phyloP scores from a whole-genome alignment of 495 filamentous ascomycete species.

The Daldinia concentrica region DNA sequence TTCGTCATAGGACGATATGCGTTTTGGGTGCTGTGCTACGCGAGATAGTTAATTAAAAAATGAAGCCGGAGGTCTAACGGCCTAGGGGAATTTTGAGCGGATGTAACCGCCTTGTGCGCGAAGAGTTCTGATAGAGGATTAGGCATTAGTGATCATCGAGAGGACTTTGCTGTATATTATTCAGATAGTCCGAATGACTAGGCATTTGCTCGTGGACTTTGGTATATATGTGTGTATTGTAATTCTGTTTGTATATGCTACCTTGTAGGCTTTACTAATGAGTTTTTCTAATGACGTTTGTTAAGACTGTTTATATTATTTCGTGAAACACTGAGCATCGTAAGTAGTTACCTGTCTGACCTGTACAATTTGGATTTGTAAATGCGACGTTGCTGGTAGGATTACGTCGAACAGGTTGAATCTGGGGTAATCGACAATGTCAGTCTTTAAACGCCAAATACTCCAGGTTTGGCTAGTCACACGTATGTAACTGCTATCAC shows the following conservation, averaged over 20 bases:
- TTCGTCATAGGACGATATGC: conserved; percentile 14
- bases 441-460: conserved; percentile 8
- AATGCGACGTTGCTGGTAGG: neutral
- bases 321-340: neutral
- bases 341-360: too few relatives aligned
- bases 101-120: conserved; percentile 35
- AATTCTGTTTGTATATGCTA: neutral
- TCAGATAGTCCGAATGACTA: conserved; percentile 47
- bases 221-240: neutral
- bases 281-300: neutral
- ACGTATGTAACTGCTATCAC: conserved; percentile 2
- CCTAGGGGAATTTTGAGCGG: conserved; percentile 17
- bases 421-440: conserved; percentile 16
- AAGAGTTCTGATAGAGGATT: conserved; percentile 40
- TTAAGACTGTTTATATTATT: neutral
- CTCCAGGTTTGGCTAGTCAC: conserved; percentile 16
- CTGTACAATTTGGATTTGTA: neutral
- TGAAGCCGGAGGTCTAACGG: conserved; percentile 24
- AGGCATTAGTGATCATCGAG: conserved; percentile 40
- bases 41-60: conserved; percentile 43
- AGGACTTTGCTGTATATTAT: conserved; percentile 51
- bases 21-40: conserved; percentile 24
- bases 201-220: conserved; percentile 35
- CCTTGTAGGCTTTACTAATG: neutral
- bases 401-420: conserved; percentile 9